phyloP scores from a whole-genome alignment of 306 rosid genomes.

The Sophora flavescens region DNA sequence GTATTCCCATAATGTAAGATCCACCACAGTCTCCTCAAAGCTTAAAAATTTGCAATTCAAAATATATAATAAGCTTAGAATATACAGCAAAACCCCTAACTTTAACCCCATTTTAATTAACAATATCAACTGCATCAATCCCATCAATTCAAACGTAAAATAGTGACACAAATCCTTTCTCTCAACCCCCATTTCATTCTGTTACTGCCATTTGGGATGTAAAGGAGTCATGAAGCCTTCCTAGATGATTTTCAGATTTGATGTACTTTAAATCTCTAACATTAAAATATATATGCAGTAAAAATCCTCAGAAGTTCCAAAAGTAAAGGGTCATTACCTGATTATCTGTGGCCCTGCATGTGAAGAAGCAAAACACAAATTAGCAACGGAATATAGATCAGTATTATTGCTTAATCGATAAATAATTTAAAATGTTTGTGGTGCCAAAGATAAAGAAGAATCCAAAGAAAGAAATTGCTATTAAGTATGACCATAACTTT shows the following conservation, averaged over 20 bases:
- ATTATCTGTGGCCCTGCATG: constrained; percentile 94
- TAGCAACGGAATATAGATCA: constrained; percentile 42
- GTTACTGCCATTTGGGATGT: constrained; percentile 19
- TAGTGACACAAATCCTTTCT: background rate
- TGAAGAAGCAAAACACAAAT: constrained; percentile 40
- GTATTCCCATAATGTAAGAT: constrained; percentile 35
- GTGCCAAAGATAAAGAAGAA: constrained; percentile 22
- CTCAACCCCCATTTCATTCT: background rate
- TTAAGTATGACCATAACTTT: constrained; percentile 23
- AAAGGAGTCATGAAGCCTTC: constrained; percentile 7
- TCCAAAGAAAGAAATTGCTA: background rate
- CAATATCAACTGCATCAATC: constrained; percentile 32
- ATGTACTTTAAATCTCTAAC: constrained; percentile 10
- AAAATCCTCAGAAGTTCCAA: constrained; percentile 14
- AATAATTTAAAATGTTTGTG: background rate
- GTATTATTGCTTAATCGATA: constrained; percentile 15
- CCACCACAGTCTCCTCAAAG: constrained; percentile 34
- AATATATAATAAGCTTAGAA: background rate
- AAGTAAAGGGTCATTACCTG: constrained; percentile 65
- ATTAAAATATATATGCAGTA: background rate
- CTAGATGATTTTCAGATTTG: constrained; percentile 13
- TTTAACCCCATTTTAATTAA: constrained; percentile 26
- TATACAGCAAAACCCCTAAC: constrained; percentile 2
- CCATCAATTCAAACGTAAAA: constrained; percentile 19
- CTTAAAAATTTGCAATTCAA: constrained; percentile 23